Percentiles rank a stretch among this genome's conserved stretches.
Evolutionary conservation across 2,329 filamentous ascomycete species (phyloP).

Genomic region (Aspergillus novofumigatus): DNA sequence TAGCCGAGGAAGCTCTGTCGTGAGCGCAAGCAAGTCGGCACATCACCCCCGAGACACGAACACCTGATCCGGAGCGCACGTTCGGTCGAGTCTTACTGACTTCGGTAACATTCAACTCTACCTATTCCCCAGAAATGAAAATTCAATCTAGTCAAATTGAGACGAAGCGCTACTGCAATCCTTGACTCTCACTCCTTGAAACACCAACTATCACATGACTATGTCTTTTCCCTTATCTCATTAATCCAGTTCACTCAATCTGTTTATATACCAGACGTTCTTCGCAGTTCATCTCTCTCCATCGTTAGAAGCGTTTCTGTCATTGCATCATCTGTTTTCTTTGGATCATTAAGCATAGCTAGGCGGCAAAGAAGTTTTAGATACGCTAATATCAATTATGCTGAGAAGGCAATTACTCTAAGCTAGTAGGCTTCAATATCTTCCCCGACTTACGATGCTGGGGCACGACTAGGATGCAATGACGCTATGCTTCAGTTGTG

Average conservation of each 20-base stretch:
- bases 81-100: constrained; percentile 25
- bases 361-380: background rate
- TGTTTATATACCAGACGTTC: background rate
- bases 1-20: background rate
- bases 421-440: background rate
- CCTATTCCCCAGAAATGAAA: background rate
- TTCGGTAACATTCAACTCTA: background rate
- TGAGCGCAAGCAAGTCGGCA: background rate
- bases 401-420: background rate
- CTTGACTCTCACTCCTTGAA: background rate
- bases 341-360: background rate
- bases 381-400: background rate
- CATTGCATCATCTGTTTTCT: background rate
- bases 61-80: constrained; percentile 16
- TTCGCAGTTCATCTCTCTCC: background rate
- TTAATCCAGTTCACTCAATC: background rate
- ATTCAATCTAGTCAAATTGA: background rate
- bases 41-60: background rate
- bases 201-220: background rate
- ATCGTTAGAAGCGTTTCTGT: background rate
- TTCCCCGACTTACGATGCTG: too few relatives aligned
- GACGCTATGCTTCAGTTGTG: background rate
- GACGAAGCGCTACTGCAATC: background rate
- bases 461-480: too few relatives aligned
- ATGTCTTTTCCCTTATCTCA: background rate